Evolutionary conservation across 2,329 filamentous ascomycete species (phyloP).

Genomic region (Epichloe gansuensis): DNA sequence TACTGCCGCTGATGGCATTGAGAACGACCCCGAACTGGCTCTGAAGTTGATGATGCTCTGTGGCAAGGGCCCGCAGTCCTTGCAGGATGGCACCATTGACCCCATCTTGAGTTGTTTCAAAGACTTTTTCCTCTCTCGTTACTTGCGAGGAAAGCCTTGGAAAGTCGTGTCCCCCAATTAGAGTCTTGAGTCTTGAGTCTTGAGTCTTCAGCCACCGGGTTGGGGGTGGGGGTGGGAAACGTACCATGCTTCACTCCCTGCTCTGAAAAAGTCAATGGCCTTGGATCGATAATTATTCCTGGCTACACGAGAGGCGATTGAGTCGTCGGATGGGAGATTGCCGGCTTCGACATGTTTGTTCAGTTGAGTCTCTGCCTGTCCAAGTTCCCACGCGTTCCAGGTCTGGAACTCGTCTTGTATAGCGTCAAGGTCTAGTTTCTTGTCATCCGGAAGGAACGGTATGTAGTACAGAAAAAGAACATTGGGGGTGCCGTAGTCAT

Average conservation of each 20-base stretch:
- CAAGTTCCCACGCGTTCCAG: constrained; percentile 5
- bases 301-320: constrained; percentile 1
- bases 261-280: background rate
- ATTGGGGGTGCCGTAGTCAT: constrained; percentile 3
- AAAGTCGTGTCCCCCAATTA: too few relatives aligned
- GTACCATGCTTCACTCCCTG: background rate
- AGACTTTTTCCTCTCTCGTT: background rate
- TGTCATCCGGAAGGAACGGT: constrained; percentile 1
- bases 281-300: constrained; percentile 4
- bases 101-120: background rate
- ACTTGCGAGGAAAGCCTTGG: too few relatives aligned
- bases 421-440: background rate
- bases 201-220: background rate
- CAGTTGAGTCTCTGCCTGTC: constrained; percentile 3
- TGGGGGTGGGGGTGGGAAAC: background rate
- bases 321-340: constrained; percentile 3
- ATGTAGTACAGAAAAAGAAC: constrained; percentile 2
- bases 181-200: background rate
- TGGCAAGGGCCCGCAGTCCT: background rate
- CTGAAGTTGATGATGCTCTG: background rate
- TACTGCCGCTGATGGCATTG: background rate
- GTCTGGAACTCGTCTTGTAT: constrained; percentile 3
- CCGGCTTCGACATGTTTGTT: background rate
- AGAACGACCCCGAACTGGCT: background rate
- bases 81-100: background rate